phyloP scores from a whole-genome alignment of 306 rosid genomes.

The Castanopsis chinensis region DNA sequence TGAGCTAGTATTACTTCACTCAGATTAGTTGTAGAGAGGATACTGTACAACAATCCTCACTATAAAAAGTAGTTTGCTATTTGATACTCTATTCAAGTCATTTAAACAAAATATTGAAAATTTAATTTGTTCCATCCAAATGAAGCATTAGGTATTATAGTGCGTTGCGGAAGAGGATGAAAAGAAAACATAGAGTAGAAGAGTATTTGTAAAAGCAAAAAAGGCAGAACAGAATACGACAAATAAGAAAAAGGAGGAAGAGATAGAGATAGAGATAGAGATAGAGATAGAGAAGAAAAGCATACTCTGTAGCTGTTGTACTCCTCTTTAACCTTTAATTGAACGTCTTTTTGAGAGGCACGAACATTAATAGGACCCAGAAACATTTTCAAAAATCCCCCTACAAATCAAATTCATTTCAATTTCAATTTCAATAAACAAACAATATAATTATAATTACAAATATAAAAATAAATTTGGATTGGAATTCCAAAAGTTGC shows the following conservation, averaged over 20 bases:
- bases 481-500: constrained; percentile 25
- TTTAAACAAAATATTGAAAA: too few species aligned
- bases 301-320: constrained; percentile 89
- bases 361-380: constrained; percentile 93
- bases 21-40: too few species aligned
- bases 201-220: too few species aligned
- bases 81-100: too few species aligned
- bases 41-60: too few species aligned
- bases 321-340: constrained; percentile 94
- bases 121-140: too few species aligned
- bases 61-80: too few species aligned
- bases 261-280: neutral
- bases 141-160: too few species aligned
- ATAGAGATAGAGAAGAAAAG: neutral
- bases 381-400: constrained; percentile 85
- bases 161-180: too few species aligned
- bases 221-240: too few species aligned
- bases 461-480: neutral
- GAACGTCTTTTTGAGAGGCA: constrained; percentile 81
- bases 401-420: constrained; percentile 27
- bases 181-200: too few species aligned
- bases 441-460: neutral
- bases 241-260: neutral
- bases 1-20: too few species aligned
- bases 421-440: neutral